Conservation (phyloP, 305 asterid species). For the Fraxinus sp. region DNA sequence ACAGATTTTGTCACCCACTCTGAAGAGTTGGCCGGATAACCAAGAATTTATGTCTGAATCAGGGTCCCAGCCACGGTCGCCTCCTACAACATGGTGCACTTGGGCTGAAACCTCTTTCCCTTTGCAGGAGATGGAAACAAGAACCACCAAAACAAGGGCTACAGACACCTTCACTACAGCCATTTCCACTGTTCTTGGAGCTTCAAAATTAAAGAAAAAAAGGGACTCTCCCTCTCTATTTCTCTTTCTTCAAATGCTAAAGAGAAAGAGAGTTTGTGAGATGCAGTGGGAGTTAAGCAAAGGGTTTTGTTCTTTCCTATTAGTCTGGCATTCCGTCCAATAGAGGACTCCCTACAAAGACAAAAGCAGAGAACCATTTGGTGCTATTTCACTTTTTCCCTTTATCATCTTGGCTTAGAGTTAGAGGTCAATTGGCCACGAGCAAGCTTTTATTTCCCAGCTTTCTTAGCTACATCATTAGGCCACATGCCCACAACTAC, state of each 20-base stretch:
- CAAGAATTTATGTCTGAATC: slow-evolving; percentile 50
- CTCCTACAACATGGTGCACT: slow-evolving; percentile 72
- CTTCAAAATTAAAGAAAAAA: neutral
- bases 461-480: neutral
- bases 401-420: neutral
- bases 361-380: neutral
- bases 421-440: neutral
- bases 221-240: neutral
- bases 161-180: neutral
- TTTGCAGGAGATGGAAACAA: slow-evolving; percentile 7
- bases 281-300: neutral
- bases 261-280: neutral
- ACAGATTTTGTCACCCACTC: slow-evolving; percentile 76
- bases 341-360: neutral
- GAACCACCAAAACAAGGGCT: slow-evolving; percentile 7
- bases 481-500: neutral
- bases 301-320: neutral
- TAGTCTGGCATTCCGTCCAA: neutral
- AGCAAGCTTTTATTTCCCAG: neutral
- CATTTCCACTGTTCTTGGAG: slow-evolving; percentile 3
- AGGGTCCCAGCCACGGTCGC: slow-evolving; percentile 53
- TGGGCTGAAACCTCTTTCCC: slow-evolving; percentile 36
- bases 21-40: slow-evolving; percentile 62
- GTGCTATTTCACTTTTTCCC: neutral
- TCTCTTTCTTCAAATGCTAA: neutral